Base-by-base conservation (phyloP, 78 protist genomes). In the Tieghemostelium lacteum region DNA sequence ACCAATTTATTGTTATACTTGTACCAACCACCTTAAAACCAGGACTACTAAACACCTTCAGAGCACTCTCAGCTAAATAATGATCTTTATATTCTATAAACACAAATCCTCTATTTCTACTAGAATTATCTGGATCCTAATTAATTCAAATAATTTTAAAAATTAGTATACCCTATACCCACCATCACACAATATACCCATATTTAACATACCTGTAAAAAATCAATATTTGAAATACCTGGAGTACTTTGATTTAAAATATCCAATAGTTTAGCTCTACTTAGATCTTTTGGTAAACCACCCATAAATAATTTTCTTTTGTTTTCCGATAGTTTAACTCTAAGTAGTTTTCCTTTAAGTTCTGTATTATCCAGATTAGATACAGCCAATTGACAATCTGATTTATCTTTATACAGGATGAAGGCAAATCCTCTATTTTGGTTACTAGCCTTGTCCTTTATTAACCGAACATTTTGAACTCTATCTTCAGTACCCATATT, bases 21-120 rank as follows among this genome's bases (percentile, higher is more conserved):
- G 76, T 42, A 26, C 19, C 42, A 0, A 69, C 77, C 42, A 83
- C 20, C 28, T 40, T 83, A 45, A 83, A 70, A 0, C 24, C 19
- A 16, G 89, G 76, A 28, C 40, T 20, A 3, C 61, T 4, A 14
- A 83, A 42, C 8, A 52, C 67, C 29, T 49, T 67, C 36, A 73
- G 55, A 26, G 89, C 89, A 19, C 26, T 83, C 37, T 83, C 89
- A 20, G 89, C 89, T n/a, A 33, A 45, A 60, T 83, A 83, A 69
- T 83, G 54, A 60, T 83, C 89, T 19, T 19, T 33, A 31, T 45
- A 83, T 33, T 83, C 89, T 3, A 83, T 57, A 50, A 83, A 83
- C 42, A 65, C 71, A 69, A 69, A 83, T 10, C 89, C 89, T 58
- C 89, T 55, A 58, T 83, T 83, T 22, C 29, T 78, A 36, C 55